Percentiles rank a stretch among this genome's conserved stretches.
These are phyloP conservation scores for Diplodia corticola DNA, from an alignment of 2,329 filamentous ascomycete species.

Conservation along the genomic window DNA sequence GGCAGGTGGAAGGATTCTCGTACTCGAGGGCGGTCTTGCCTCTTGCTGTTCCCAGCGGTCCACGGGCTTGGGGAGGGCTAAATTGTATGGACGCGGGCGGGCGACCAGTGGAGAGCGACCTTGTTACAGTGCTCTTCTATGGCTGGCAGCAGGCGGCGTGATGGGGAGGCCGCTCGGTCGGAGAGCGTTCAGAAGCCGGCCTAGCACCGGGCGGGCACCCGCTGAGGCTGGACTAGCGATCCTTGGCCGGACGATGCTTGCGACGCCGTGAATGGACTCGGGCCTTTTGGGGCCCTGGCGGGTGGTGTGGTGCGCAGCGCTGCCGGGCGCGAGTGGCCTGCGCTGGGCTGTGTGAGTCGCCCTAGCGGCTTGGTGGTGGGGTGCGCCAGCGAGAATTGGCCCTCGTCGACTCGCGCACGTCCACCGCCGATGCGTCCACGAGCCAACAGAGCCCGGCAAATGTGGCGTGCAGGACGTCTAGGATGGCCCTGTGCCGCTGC, in stretches of 20 bases:
- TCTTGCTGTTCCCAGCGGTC: conserved; percentile 16
- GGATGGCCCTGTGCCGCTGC: conserved; percentile 17
- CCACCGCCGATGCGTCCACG: conserved; percentile 17
- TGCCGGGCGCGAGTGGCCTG: conserved; percentile 11
- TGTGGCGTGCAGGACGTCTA: conserved; percentile 14
- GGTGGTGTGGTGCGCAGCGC: conserved; percentile 16
- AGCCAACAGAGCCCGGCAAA: conserved; percentile 15
- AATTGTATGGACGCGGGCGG: conserved; percentile 16
- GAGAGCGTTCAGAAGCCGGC: conserved; percentile 28
- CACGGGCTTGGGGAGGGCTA: conserved; percentile 17
- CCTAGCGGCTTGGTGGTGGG: background rate
- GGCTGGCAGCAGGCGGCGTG: conserved; percentile 26
- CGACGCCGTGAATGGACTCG: conserved; percentile 24
- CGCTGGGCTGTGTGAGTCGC: conserved; percentile 18
- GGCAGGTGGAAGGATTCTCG: conserved; percentile 17
- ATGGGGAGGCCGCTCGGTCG: conserved; percentile 24
- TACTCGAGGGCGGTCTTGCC: conserved; percentile 17
- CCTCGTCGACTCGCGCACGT: conserved; percentile 16
- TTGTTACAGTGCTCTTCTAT: conserved; percentile 21
- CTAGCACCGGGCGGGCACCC: conserved; percentile 25
- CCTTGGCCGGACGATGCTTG: conserved; percentile 26
- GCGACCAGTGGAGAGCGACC: conserved; percentile 12
- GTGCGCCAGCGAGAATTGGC: conserved; percentile 14
- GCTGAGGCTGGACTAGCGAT: conserved; percentile 21
- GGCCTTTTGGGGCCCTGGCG: conserved; percentile 25